Evolutionary conservation across 2,329 filamentous ascomycete species (phyloP).

Genomic region (Ceratocystis harringtonii): DNA sequence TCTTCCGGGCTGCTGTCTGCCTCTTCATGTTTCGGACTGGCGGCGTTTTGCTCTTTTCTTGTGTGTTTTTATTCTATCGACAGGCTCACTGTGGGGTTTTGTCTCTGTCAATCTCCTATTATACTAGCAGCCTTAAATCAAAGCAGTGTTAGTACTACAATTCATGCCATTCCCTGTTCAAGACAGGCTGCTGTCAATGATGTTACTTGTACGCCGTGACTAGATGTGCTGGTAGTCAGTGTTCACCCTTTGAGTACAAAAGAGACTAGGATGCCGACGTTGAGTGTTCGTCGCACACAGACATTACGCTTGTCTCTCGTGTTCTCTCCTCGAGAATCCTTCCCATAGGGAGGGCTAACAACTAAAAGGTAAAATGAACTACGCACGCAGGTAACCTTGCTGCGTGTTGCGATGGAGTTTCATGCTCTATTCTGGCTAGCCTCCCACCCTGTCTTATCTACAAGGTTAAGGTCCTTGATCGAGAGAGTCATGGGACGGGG

Average conservation of each 20-base stretch:
- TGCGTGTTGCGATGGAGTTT: too few species aligned
- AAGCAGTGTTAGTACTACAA: too few species aligned
- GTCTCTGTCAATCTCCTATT: neutral
- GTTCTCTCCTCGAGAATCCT: neutral
- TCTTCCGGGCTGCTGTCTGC: neutral
- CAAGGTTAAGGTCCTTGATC: too few species aligned
- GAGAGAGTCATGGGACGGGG: too few species aligned
- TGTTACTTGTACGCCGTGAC: too few species aligned
- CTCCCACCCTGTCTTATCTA: too few species aligned
- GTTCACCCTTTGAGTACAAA: neutral
- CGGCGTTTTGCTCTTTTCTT: neutral
- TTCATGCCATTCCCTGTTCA: too few species aligned
- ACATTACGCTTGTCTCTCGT: neutral
- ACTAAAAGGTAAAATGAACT: neutral
- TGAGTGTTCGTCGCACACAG: neutral
- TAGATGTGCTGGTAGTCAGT: too few species aligned
- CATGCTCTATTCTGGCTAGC: too few species aligned
- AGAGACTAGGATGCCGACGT: neutral
- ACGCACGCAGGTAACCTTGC: neutral
- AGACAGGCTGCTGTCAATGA: too few species aligned
- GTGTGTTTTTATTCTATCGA: neutral
- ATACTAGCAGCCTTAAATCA: too few species aligned
- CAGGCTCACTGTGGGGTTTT: neutral
- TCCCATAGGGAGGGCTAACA: neutral
- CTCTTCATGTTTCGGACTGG: neutral